Percentiles rank a stretch among this genome's conserved stretches.
These are phyloP conservation scores for Pichia sp. DNA, from an alignment of 1,139 yeast species.

Conservation along the genomic window DNA sequence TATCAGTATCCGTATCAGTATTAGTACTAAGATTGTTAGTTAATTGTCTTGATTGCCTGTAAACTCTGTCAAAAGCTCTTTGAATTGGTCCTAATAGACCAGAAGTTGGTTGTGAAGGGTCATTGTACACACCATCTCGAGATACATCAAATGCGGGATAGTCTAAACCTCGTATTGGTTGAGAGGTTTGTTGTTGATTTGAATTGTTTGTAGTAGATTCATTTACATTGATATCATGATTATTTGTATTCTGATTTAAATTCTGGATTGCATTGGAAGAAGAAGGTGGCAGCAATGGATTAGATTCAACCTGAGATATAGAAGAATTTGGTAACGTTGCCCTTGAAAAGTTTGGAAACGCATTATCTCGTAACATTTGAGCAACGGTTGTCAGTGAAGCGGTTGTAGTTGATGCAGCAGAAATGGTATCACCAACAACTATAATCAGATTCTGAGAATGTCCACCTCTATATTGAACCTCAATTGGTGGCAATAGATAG, in stretches of 20 bases:
- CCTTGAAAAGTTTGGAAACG: not conserved
- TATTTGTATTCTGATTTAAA: not conserved
- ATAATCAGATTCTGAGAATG: constrained; percentile 22
- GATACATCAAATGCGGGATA: constrained; percentile 31
- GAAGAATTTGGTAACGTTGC: not conserved
- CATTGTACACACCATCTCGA: constrained; percentile 25
- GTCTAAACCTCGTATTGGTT: constrained; percentile 27
- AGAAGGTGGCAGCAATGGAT: not conserved
- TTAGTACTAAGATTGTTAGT: not conserved
- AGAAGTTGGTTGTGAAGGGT: constrained; percentile 17
- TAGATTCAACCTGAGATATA: not conserved
- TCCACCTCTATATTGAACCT: constrained; percentile 26
- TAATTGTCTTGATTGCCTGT: constrained; percentile 1
- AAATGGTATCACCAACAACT: constrained; percentile 24
- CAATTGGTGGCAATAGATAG: constrained; percentile 24
- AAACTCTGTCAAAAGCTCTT: constrained; percentile 18
- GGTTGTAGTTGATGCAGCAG: not conserved
- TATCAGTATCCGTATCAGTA: not conserved
- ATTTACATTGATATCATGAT: not conserved
- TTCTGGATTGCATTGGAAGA: not conserved
- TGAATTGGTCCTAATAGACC: constrained; percentile 23
- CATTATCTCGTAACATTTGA: constrained; percentile 5
- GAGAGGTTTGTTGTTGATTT: not conserved
- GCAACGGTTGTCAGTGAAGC: constrained; percentile 5
- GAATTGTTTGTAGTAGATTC: not conserved